Base-by-base conservation (phyloP, 176 grass and related monocot genomes). In the Cenchrus fungigraminus region DNA sequence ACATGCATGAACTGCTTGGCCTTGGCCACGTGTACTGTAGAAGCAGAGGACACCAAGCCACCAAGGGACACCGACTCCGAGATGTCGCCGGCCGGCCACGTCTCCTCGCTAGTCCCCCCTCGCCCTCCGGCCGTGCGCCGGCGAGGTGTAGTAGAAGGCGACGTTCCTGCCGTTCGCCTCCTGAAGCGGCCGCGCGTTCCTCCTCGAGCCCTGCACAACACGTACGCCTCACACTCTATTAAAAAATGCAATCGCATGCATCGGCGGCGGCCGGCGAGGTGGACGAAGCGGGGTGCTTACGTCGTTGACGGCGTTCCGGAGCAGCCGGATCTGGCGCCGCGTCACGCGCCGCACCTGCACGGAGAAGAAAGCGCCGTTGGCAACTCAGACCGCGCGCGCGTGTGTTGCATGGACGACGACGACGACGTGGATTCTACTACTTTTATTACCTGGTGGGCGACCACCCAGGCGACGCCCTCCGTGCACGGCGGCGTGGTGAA, bases 401-500 rank as follows among this genome's bases (percentile, higher is more conserved):
- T 4, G 37, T 40, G 37, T 40, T 40, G 37, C 37, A 40, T 40
- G 37, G 31, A 32, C 31, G 37, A 3, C 37, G 37, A 40, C 37
- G 37, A 40, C 37, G 37, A 40, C 37, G 37, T 55, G 53, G 53
- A 58, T 58, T 3, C 2, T 2, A 43, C 87, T 72, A 46, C 13
- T 10, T 46, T 57, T 32, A 32, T 32, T 32, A 78, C 94, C 84
- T 89, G 91, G 28, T 77, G 82, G 22, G 81, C 75, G 12, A 98
- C 86, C 1, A 90, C 64, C 93, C 93, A 98, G 1, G 75, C 76
- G 10, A 98, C 73, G 62, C 95, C 95, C 79, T 95, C 95, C 12
- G 92, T 90, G 92, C 95, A 98, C 8, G 92, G 95, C 16, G 95
- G 92, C 29, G 79, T 82, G 6, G 89, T 98, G 72, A 98, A 92